Conservation (phyloP, 106 monocot species). For the Dendrobium nobile region DNA sequence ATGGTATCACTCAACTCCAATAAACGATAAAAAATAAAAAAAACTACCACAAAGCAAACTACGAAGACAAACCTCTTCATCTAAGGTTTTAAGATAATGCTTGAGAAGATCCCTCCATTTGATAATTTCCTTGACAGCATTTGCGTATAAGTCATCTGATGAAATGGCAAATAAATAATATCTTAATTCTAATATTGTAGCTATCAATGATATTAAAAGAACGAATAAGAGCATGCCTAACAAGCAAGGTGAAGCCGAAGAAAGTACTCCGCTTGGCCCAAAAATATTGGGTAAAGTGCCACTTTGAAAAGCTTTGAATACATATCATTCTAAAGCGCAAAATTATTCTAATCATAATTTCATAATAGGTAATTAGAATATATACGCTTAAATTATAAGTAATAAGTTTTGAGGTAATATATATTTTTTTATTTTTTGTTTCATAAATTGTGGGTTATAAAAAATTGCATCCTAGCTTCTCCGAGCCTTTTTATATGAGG, state of each 20-base stretch:
- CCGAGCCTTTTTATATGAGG: too few species aligned
- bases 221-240: not conserved
- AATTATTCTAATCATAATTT: not conserved
- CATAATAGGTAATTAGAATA: not conserved
- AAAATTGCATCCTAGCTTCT: too few species aligned
- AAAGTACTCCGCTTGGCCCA: not conserved
- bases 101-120: conserved; percentile 75
- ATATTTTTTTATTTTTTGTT: not conserved
- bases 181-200: not conserved
- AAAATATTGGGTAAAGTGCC: not conserved
- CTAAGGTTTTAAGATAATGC: conserved; percentile 54
- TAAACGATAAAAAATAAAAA: not conserved
- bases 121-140: conserved; percentile 41
- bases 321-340: not conserved
- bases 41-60: not conserved
- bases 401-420: not conserved
- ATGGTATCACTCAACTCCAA: not conserved
- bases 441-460: too few species aligned
- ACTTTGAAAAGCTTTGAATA: not conserved
- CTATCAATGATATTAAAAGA: not conserved
- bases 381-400: not conserved
- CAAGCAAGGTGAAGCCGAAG: not conserved
- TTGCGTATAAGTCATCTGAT: conserved; percentile 42
- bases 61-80: conserved; percentile 68
- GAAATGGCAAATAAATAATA: not conserved